phyloP scores from a whole-genome alignment of 257 asterid species.

The Plantago elongata region DNA sequence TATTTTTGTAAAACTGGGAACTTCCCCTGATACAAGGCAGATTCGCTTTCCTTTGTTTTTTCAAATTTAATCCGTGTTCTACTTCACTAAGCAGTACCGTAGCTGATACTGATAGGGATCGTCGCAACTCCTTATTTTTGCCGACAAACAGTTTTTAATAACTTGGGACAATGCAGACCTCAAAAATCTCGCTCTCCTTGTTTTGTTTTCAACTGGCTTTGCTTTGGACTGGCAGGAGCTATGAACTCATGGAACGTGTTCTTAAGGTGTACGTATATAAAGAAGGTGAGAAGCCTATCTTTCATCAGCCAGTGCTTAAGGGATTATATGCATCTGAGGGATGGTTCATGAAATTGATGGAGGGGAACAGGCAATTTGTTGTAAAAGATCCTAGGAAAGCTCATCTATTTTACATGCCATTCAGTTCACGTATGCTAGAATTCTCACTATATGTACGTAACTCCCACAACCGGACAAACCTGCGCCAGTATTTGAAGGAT shows the following conservation, averaged over 20 bases:
- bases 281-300: constrained; percentile 82
- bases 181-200: not conserved
- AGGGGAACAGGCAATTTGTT: constrained; percentile 53
- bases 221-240: constrained; percentile 53
- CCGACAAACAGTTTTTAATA: too few species aligned
- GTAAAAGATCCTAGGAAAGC: constrained; percentile 78
- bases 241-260: constrained; percentile 73
- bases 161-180: not conserved
- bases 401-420: constrained; percentile 86
- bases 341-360: constrained; percentile 97
- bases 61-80: too few species aligned
- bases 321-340: constrained; percentile 92
- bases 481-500: constrained; percentile 59
- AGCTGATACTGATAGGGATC: too few species aligned
- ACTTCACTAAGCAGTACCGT: too few species aligned
- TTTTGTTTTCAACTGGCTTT: not conserved
- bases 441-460: constrained; percentile 57
- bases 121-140: too few species aligned
- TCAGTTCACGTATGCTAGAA: constrained; percentile 75
- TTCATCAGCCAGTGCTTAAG: constrained; percentile 75
- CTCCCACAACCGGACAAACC: constrained; percentile 70
- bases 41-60: too few species aligned
- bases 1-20: too few species aligned
- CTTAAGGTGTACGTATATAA: constrained; percentile 67
- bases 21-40: too few species aligned